Conservation (phyloP, 495 filamentous ascomycete genomes). For the Umbilicaria muhlenbergii region DNA sequence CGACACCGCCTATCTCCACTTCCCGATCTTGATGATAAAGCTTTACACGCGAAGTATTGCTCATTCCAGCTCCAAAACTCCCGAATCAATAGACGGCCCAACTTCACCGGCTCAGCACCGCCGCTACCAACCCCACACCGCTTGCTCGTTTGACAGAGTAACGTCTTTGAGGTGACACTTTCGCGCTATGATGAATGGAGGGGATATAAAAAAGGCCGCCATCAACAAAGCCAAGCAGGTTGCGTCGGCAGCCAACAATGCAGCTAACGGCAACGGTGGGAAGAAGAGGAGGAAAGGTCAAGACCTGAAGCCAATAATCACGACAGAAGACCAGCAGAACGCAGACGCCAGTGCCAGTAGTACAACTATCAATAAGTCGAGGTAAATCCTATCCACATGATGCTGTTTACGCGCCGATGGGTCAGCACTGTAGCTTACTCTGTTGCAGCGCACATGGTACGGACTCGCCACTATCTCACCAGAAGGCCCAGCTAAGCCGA, state of each 20-base stretch:
- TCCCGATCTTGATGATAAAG: no score
- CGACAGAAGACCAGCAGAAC: slow-evolving; percentile 44
- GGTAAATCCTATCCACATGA: slow-evolving; percentile 24
- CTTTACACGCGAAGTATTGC: no score
- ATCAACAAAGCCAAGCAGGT: slow-evolving; percentile 70
- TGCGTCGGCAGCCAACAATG: slow-evolving; percentile 38
- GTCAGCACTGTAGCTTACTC: slow-evolving; percentile 2
- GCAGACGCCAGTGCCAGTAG: slow-evolving; percentile 22
- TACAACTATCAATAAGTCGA: slow-evolving; percentile 32
- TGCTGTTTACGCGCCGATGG: neutral
- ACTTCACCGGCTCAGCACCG: no score
- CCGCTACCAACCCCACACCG: no score
- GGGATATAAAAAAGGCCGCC: slow-evolving; percentile 56
- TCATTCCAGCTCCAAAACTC: no score
- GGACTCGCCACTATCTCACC: slow-evolving; percentile 29
- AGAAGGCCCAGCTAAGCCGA: slow-evolving; percentile 41
- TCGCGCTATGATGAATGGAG: slow-evolving; percentile 49
- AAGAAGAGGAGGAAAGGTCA: slow-evolving; percentile 71
- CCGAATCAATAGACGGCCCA: no score
- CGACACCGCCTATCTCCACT: no score
- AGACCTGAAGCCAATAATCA: slow-evolving; percentile 81
- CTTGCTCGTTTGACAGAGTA: no score
- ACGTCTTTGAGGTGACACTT: no score
- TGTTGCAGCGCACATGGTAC: slow-evolving; percentile 23
- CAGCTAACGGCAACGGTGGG: slow-evolving; percentile 46